Conservation (phyloP, 192 early-diverging fungal species). For the Endogone sp. region DNA sequence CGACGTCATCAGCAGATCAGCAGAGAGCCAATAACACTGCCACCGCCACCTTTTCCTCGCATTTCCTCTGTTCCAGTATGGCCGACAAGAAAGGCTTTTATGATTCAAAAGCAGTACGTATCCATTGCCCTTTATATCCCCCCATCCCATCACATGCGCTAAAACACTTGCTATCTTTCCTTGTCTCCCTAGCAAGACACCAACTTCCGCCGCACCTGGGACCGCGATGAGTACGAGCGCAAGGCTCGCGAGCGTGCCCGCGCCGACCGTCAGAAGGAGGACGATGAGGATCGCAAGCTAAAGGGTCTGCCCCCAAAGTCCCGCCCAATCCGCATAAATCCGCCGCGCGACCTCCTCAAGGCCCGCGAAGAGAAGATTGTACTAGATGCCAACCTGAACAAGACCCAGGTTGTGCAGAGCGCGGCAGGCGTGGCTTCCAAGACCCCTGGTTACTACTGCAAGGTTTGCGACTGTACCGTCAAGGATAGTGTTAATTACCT, state of each 20-base stretch:
- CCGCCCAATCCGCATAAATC: neutral
- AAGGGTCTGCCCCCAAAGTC: constrained; percentile 7
- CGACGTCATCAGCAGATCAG: too few species aligned
- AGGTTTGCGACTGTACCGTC: constrained; percentile 79
- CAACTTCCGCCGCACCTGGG: constrained; percentile 39
- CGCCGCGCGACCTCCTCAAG: constrained; percentile 21
- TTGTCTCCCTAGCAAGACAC: constrained; percentile 38
- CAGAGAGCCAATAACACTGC: too few species aligned
- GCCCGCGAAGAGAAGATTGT: constrained; percentile 54
- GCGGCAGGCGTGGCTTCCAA: constrained; percentile 41
- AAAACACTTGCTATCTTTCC: too few species aligned
- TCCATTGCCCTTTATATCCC: too few species aligned
- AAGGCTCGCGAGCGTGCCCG: constrained; percentile 25
- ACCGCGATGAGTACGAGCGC: constrained; percentile 37
- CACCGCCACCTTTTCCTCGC: too few species aligned
- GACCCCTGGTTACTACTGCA: constrained; percentile 92
- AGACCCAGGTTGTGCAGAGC: constrained; percentile 74
- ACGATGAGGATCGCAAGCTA: constrained; percentile 15
- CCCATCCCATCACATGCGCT: too few species aligned
- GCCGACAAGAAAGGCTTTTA: neutral
- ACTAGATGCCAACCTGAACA: constrained; percentile 73
- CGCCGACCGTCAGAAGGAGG: constrained; percentile 16
- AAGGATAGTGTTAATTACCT: constrained; percentile 90
- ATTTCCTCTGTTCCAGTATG: too few species aligned
- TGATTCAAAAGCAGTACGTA: too few species aligned